A percentile compares a stretch with the other conserved stretches of the same genome.
Conservation (phyloP, 2,329 filamentous ascomycete genomes). For the Podosphaera aphanis region DNA sequence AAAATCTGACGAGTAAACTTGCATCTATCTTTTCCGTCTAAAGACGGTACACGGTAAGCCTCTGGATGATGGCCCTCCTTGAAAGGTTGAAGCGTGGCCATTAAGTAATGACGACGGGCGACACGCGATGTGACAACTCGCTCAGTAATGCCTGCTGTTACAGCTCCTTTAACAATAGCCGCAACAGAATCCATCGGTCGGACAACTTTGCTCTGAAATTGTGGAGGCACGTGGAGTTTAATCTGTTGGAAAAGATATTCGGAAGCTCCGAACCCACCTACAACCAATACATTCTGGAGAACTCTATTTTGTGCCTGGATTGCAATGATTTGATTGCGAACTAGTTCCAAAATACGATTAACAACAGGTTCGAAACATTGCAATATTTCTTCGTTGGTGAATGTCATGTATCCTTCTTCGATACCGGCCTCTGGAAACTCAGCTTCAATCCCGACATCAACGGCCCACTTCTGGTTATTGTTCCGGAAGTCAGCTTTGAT, state of each 20-base stretch:
- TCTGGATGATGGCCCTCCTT: slow-evolving; percentile 97
- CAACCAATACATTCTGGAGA: slow-evolving; percentile 87
- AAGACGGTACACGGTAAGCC: slow-evolving; percentile 84
- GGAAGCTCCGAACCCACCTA: slow-evolving; percentile 92
- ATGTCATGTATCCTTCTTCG: slow-evolving; percentile 98
- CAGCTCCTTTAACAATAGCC: slow-evolving; percentile 93
- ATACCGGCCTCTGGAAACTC: slow-evolving; percentile 96
- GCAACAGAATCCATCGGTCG: slow-evolving; percentile 97
- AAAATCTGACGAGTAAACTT: slow-evolving; percentile 98
- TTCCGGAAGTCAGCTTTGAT: slow-evolving; percentile 99
- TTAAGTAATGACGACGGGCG: slow-evolving; percentile 90
- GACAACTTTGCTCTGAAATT: slow-evolving; percentile 96
- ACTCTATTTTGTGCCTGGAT: slow-evolving; percentile 92
- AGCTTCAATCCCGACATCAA: slow-evolving; percentile 94
- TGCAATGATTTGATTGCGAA: slow-evolving; percentile 94
- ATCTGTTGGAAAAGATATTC: slow-evolving; percentile 99
- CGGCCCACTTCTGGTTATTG: slow-evolving; percentile 97
- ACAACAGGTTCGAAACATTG: slow-evolving; percentile 98
- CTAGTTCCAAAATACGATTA: slow-evolving; percentile 85
- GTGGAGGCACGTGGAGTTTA: slow-evolving; percentile 90
- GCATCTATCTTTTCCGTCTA: slow-evolving; percentile 94
- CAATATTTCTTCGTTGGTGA: slow-evolving; percentile 95
- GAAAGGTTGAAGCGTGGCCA: slow-evolving; percentile 96
- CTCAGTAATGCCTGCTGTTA: slow-evolving; percentile 93
- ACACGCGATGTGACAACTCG: slow-evolving; percentile 92